Evolutionary conservation across 2,329 filamentous ascomycete species (phyloP), one percentile per base, ranked within the genome.

Genomic region (Neopestalotiopsis sp.): DNA sequence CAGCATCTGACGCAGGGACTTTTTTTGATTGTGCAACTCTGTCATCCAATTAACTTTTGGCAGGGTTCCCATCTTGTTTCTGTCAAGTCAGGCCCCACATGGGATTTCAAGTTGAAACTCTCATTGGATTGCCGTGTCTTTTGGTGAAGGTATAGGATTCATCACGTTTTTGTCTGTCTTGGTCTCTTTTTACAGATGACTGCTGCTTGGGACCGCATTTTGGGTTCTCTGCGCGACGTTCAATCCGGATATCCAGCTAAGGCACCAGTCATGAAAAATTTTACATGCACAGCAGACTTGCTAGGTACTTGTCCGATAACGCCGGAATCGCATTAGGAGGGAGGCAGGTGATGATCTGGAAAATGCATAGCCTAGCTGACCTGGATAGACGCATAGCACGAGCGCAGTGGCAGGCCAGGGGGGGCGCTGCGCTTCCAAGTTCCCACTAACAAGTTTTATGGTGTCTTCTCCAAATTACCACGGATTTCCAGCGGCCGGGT

Each of bases 291-390:
- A 20, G 17, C 45, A n/a, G 45, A 28, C 24, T 20, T 53, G 45
- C 28, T 20, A 30, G 24, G 13, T 59, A 30, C 57, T 30, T 20
- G n/a, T 34, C 59, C 32, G 59, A 62, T 34, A 62, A 62, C 32
- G 32, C 59, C 17, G 32, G 14, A 34, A 62, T 62, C n/a, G 59
- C 59, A 34, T 34, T 61, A 62, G 28, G 59, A 62, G 32, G 59
- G n/a, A 40, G n/a, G 32, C 59, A 62, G 59, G 34, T 62, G 59
- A 62, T 40, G n/a, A 38, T 34, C 34, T 62, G 30, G 30, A 62
- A 62, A 40, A 9, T 62, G 59, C 59, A 62, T 62, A 62, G 30
- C 13, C 59, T 62, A 62, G 32, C 34, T 40, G 59, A n/a, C 59
- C 59, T 40, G 59, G 59, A 30, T 62, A 62, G 34, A 34, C 32